These are phyloP conservation scores for Begonia fuchsioides DNA, from an alignment of 306 rosid genomes.

Conservation along the genomic window DNA sequence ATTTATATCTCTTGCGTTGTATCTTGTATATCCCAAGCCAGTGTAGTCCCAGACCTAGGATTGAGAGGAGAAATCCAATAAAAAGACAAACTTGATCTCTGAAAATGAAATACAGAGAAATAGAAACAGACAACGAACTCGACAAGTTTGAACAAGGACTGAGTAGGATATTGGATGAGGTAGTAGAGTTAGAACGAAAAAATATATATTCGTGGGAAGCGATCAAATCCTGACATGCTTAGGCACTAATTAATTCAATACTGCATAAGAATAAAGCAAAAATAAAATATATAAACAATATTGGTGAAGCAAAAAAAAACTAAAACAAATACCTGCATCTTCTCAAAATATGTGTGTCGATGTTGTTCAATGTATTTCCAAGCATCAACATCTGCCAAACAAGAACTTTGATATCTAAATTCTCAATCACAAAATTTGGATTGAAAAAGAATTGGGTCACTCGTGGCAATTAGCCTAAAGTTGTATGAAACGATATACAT, in stretches of 20 bases:
- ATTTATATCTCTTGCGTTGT: conserved; percentile 62
- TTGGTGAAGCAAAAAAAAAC: conserved; percentile 1
- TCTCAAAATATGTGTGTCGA: conserved; percentile 78
- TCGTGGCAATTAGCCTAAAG: not conserved
- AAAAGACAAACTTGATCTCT: no score
- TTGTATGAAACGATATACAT: no score
- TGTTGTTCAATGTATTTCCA: conserved; percentile 76
- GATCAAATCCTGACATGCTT: not conserved
- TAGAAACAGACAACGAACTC: conserved; percentile 4
- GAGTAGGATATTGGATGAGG: not conserved
- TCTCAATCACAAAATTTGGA: not conserved
- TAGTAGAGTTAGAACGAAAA: not conserved
- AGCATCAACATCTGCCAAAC: conserved; percentile 64
- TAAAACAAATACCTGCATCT: conserved; percentile 58
- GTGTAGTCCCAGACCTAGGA: conserved; percentile 92
- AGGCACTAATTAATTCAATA: no score
- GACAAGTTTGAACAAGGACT: not conserved
- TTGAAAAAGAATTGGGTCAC: not conserved
- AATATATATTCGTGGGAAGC: not conserved
- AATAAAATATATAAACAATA: conserved; percentile 2
- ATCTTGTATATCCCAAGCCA: conserved; percentile 77
- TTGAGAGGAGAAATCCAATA: not conserved
- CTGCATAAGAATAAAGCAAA: no score
- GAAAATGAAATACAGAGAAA: no score
- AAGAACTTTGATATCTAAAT: conserved; percentile 13